A percentile compares a stretch with the other conserved stretches of the same genome.
These are phyloP conservation scores for Cyphellophora europaea DNA, from an alignment of 2,329 filamentous ascomycete genomes.

Conservation along the genomic window DNA sequence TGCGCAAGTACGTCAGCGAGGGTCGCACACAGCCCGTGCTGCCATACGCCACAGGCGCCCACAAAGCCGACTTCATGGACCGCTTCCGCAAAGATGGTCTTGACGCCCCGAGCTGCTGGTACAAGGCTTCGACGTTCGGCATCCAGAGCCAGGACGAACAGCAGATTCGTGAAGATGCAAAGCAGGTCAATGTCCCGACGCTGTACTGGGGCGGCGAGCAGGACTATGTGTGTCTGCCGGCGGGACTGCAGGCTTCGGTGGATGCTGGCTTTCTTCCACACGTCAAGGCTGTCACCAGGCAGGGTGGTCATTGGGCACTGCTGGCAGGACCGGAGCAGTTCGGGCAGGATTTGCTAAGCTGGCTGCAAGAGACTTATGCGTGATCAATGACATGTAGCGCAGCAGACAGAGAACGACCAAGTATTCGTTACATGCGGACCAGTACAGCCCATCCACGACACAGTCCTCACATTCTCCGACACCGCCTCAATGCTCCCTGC, in stretches of 20 bases:
- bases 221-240: conserved; percentile 7
- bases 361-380: conserved; percentile 9
- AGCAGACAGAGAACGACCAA: too few relatives aligned
- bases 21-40: conserved; percentile 21
- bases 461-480: too few relatives aligned
- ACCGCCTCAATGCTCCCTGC: too few relatives aligned
- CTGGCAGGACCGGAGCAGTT: conserved; percentile 10
- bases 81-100: conserved; percentile 19
- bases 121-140: conserved; percentile 4
- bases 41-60: conserved; percentile 25
- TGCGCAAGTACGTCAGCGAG: conserved; percentile 22
- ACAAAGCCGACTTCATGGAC: conserved; percentile 23
- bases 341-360: conserved; percentile 7
- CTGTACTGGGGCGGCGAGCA: conserved; percentile 9
- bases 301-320: conserved; percentile 12
- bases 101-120: conserved; percentile 9
- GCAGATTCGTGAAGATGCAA: conserved; percentile 5
- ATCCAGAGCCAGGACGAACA: conserved; percentile 8
- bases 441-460: too few relatives aligned
- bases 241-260: conserved; percentile 3
- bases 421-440: too few relatives aligned
- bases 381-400: too few relatives aligned
- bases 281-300: conserved; percentile 5
- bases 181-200: conserved; percentile 7
- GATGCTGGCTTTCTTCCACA: conserved; percentile 9